Conservation (phyloP, 768 basidiomycete species). For the Trametes sanguinea region DNA sequence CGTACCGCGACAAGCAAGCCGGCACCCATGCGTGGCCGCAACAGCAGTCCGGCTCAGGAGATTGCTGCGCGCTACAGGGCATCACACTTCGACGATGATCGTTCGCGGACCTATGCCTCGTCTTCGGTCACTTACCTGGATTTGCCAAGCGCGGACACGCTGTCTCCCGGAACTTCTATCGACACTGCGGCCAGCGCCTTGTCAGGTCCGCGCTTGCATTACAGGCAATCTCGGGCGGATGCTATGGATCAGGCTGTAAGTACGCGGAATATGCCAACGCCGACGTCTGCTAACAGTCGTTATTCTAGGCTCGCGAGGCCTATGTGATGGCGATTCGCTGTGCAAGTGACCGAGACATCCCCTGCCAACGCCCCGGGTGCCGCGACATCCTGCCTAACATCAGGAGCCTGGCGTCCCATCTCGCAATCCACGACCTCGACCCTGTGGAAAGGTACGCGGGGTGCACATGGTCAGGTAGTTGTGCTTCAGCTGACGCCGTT, state of each 20-base stretch:
- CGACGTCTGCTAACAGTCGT: not conserved
- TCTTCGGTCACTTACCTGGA: conserved; percentile 17
- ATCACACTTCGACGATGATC: conserved; percentile 8
- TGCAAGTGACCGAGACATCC: conserved; percentile 14
- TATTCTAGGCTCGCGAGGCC: conserved; percentile 13
- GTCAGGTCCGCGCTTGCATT: conserved; percentile 17
- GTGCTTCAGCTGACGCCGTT: not conserved
- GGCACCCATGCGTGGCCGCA: conserved; percentile 7
- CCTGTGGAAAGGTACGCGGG: not conserved
- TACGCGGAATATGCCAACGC: not conserved
- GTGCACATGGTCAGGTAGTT: not conserved
- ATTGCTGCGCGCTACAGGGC: conserved; percentile 23
- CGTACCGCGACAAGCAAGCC: conserved; percentile 8
- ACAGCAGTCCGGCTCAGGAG: conserved; percentile 24
- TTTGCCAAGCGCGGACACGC: not conserved
- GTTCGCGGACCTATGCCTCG: conserved; percentile 1
- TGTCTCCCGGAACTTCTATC: conserved; percentile 4
- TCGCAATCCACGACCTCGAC: conserved; percentile 26
- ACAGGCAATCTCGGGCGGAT: conserved; percentile 11
- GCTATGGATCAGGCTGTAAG: conserved; percentile 21
- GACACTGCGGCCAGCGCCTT: not conserved
- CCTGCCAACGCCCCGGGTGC: conserved; percentile 24
- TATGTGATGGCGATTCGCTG: conserved; percentile 15
- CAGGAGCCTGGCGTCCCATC: conserved; percentile 22
- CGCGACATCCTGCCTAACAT: conserved; percentile 20